Conservation (phyloP, 805 yeast genomes). For the Candida ascalaphidarum region DNA sequence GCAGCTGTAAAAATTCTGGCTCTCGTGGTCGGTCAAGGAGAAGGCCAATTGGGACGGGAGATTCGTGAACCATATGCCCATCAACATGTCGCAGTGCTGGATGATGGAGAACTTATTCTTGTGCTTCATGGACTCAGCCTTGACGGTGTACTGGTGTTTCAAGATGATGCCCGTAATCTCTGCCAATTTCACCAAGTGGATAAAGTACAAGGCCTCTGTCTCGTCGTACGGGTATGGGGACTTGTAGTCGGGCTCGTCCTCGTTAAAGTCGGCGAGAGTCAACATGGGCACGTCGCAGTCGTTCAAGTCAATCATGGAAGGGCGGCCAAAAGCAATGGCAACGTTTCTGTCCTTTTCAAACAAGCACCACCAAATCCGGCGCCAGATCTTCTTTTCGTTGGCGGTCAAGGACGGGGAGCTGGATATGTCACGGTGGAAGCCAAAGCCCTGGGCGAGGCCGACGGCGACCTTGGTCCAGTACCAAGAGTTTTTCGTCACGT, state of each 20-base stretch:
- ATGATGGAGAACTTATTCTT: slow-evolving; percentile 35
- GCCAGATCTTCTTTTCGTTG: slow-evolving; percentile 41
- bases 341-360: slow-evolving; percentile 63
- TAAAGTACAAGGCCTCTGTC: slow-evolving; percentile 48
- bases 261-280: slow-evolving; percentile 53
- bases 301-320: slow-evolving; percentile 55
- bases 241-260: slow-evolving; percentile 34
- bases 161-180: slow-evolving; percentile 65
- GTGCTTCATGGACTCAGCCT: slow-evolving; percentile 47
- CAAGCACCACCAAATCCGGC: slow-evolving; percentile 72
- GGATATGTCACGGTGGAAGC: slow-evolving; percentile 56
- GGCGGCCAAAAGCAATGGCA: slow-evolving; percentile 70
- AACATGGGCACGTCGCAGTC: slow-evolving; percentile 77
- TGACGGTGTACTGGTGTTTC: slow-evolving; percentile 62
- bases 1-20: slow-evolving; percentile 51
- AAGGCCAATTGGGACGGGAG: slow-evolving; percentile 58
- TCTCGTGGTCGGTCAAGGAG: slow-evolving; percentile 43
- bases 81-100: slow-evolving; percentile 65
- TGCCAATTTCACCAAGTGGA: slow-evolving; percentile 55
- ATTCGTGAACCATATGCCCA: slow-evolving; percentile 69
- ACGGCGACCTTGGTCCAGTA: slow-evolving; percentile 68
- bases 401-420: slow-evolving; percentile 30
- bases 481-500: slow-evolving; percentile 54
- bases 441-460: slow-evolving; percentile 66
- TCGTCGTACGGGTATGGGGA: slow-evolving; percentile 35